Base-by-base conservation (phyloP, 1,139 yeast species). In the Scheffersomyces quercinus region DNA sequence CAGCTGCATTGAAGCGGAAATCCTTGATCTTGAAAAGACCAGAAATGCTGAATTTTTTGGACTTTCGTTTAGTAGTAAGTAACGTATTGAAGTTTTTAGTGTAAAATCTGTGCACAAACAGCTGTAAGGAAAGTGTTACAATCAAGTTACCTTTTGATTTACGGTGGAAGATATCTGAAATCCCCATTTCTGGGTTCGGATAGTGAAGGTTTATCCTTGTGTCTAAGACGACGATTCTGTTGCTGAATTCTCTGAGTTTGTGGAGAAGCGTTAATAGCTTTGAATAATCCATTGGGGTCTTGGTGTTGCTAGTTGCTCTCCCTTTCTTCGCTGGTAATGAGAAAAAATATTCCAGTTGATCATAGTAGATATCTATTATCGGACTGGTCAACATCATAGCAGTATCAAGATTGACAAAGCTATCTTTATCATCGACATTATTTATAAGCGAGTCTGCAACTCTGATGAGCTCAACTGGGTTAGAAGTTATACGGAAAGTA, bases 331-430 rank as follows among this genome's bases (percentile, higher is more conserved):
- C 45, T 35, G 38, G 35, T 4, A 48, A 38, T 13, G 46, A 37
- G 40, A 51, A 47, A 33, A 51, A 40, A 13, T 42, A 45, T 35
- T 58, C 65, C 29, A 64, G 47, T 47, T 74, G 79, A 48, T 74
- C 79, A 41, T 68, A 68, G 48, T 68, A 74, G 26, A 73, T 44
- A 46, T 69, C 69, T 32, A 73, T 44, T 1, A 59, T 57, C 3
- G 78, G 77, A 39, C 64, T 64, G 4, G 76, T 55, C 37, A 61
- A 39, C 14, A 46, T 44, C 26, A 50, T 37, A n/a, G 39, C 34
- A 3, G 55, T 40, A 9, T 47, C 51, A 47, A 45, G 43, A 37
- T 51, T 45, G 20, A 52, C 44, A 30, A 43, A 51, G n/a, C 47
- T 47, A 12, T 48, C 39, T 1, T 45, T 31, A 2, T 43, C 36